Evolutionary conservation across 352 stramenopile species (phyloP), one percentile per base, ranked within the genome.

Genomic region (Thalassiosira sp.): DNA sequence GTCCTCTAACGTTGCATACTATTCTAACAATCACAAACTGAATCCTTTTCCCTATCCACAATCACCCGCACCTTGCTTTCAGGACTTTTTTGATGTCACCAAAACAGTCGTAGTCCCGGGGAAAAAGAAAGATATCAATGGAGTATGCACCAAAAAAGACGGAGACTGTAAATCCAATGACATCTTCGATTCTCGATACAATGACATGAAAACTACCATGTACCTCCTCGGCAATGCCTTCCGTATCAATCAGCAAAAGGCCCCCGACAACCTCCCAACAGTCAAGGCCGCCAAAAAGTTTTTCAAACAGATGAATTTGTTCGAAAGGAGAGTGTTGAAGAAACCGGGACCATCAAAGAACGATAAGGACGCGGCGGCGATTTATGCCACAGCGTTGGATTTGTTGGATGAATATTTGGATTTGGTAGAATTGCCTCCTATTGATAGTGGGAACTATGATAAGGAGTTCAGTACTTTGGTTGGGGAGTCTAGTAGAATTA

Each of bases 191-290:
- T 90, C 82, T 35, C 74, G 75, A 24, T 90, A 81, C 37, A 93
- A 93, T 68, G 87, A 93, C 60, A 93, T 93, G 87, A 88, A 88
- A 64, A 81, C 82, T 25, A 84, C 65, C 13, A 91, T 93, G 87
- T 93, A 93, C 52, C 64, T 93, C 18, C 64, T 93, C 31, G 87
- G 68, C 13, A 90, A 91, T 67, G 80, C 79, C 3, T 87, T 87
- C 42, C 68, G 81, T 7, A 79, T 86, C 66, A 90, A 93, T 79
- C 87, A 93, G 49, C 72, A 79, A 57, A 93, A 93, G 52, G 81
- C 87, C 20, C 87, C 87, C 5, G 87, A 93, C 45, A 90, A 89
- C 60, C 48, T 93, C 16, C 87, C 87, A 15, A 89, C 83, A 5
- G 87, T 93, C 2, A 81, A 87, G 40, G 87, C 87, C 10, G 83